Evolutionary conservation across 306 rosid species (phyloP).

Genomic region (Abrus precatorius): DNA sequence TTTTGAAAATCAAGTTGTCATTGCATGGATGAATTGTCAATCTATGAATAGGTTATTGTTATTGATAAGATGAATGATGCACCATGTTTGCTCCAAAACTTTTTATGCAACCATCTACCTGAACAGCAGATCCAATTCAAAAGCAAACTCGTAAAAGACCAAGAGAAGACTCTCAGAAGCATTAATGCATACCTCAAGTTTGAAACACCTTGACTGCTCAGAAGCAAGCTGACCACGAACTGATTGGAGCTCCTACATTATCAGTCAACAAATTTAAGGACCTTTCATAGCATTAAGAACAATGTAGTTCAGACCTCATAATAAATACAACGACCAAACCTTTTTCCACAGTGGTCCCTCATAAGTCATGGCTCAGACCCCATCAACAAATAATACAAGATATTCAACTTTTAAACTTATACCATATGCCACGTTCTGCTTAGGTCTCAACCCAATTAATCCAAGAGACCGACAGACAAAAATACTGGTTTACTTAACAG

Average conservation of each 20-base stretch:
- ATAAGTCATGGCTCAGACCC: not conserved
- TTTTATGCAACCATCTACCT: constrained; percentile 17
- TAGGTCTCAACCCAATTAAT: constrained; percentile 8
- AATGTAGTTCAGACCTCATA: not conserved
- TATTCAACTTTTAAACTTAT: not conserved
- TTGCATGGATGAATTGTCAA: constrained; percentile 18
- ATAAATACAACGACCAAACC: not conserved
- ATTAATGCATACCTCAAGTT: constrained; percentile 79
- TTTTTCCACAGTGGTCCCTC: not conserved
- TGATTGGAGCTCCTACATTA: constrained; percentile 92
- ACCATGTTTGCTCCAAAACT: not conserved
- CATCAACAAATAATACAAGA: not conserved
- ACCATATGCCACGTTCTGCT: not conserved
- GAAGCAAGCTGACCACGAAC: constrained; percentile 91
- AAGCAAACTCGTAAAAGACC: constrained; percentile 1
- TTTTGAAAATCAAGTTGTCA: not conserved
- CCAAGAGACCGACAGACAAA: constrained; percentile 6
- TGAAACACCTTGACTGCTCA: constrained; percentile 97
- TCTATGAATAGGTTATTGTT: not conserved
- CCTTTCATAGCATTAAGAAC: constrained; percentile 23
- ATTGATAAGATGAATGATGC: constrained; percentile 12
- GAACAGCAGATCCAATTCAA: constrained; percentile 1
- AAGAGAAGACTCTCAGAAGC: constrained; percentile 24
- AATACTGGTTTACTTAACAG: not conserved
- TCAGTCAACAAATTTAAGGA: constrained; percentile 34